Base-by-base conservation (phyloP, 2,329 filamentous ascomycete species). In the Xylaria sp. region DNA sequence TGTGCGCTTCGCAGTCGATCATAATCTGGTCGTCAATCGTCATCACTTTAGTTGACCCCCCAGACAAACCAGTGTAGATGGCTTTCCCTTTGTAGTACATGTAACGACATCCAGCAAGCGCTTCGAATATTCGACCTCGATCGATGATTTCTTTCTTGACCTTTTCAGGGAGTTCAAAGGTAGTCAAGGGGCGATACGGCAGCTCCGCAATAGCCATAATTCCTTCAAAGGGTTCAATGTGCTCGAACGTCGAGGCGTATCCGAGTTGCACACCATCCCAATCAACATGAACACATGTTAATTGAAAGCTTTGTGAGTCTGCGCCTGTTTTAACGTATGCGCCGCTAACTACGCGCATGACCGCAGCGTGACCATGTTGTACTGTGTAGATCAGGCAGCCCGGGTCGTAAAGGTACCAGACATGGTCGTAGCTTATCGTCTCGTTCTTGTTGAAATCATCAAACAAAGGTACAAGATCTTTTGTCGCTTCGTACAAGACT, bases 401-500 rank as follows among this genome's bases (percentile, higher is more conserved):
- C 3, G 67, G 70, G 20, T 67, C 32, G 55, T 70, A 71, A 20
- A 71, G 59, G 13, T 64, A 55, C 70, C 70, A 71, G 51, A 71
- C 64, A 13, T 71, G 55, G 15, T 66, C 51, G 23, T 59, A 69
- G 4, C 56, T 63, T 20, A 70, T 56, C n/a, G 67, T 60, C 32
- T 50, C 48, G 18, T 65, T 62, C 56, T 65, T 62, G 28, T 20
- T n/a, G 25, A 63, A 78, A 54, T 84, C 82, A 13, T 80, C 74
- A 52, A 75, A 79, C 3, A 77, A 76, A 9, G 78, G 72, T 32
- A 84, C 80, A 2, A 74, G 74, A 20, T 81, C 79, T 37, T 75
- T 75, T 10, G 84, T 77, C 60, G 84, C 82, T 18, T 70, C 72
- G 18, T 81, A 73, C 1, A 84, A 71, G 5, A 79, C 72, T 1